These are phyloP conservation scores for Guadua angustifolia DNA, from an alignment of 176 grass and related monocot genomes.

Conservation along the genomic window DNA sequence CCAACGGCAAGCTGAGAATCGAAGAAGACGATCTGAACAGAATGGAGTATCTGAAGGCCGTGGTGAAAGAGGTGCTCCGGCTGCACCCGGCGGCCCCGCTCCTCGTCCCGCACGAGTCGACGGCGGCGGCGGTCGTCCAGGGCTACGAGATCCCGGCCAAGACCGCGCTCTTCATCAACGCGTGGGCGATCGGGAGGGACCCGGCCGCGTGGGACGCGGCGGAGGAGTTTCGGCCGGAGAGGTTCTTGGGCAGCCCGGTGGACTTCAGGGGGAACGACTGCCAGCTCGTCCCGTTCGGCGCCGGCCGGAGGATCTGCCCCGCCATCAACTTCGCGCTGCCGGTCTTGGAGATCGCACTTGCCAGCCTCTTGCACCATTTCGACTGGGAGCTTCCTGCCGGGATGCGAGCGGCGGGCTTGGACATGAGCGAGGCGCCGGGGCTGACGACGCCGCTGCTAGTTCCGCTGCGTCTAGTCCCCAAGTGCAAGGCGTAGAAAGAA, in stretches of 20 bases:
- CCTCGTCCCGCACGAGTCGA: constrained; percentile 58
- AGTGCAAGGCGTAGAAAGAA: background rate
- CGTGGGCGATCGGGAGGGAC: constrained; percentile 74
- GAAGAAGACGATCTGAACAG: constrained; percentile 41
- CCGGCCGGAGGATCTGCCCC: constrained; percentile 69
- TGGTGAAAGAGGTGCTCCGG: constrained; percentile 69
- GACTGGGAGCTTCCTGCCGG: constrained; percentile 60
- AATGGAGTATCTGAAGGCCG: constrained; percentile 58
- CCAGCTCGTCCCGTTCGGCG: constrained; percentile 68
- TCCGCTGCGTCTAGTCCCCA: constrained; percentile 54
- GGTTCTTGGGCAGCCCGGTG: constrained; percentile 46
- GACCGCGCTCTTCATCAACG: constrained; percentile 61
- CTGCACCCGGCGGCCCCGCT: constrained; percentile 68
- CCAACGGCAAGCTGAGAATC: constrained; percentile 21
- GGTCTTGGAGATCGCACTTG: constrained; percentile 56
- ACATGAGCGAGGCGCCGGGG: constrained; percentile 67
- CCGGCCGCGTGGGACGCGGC: constrained; percentile 52
- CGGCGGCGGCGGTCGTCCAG: constrained; percentile 21
- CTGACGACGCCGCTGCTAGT: constrained; percentile 45
- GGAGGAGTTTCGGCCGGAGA: constrained; percentile 70
- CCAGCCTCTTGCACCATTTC: constrained; percentile 50
- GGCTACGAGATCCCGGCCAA: constrained; percentile 56
- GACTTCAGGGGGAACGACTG: constrained; percentile 61
- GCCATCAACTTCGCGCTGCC: constrained; percentile 61
- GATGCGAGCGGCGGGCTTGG: constrained; percentile 27